Evolutionary conservation across 1,139 yeast genomes (phyloP), one percentile per base, ranked within the genome.

Genomic region (Pichia sp.): DNA sequence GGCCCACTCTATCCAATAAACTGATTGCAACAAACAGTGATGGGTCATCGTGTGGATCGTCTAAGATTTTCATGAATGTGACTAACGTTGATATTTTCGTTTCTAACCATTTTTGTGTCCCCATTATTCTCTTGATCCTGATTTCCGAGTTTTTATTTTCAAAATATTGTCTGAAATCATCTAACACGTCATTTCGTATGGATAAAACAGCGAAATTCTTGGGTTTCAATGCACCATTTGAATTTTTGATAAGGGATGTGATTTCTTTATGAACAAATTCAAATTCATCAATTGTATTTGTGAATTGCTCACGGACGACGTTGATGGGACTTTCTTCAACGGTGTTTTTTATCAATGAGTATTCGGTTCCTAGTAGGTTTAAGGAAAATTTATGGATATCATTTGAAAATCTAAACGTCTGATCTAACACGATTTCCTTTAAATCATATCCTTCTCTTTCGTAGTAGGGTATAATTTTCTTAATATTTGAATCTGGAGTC

Each of bases 391-490:
- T 54, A 27, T 80, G 61, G 4, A 83, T 72, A 47, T 79, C 81
- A 0, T 84, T 81, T 0, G 86, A 72, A 34, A 80, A 73, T 52
- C 91, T 65, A 55, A 83, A 84, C 11, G 81, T 73, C 53, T 81
- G 80, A 24, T 63, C 57, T 40, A 83, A 62, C 5, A 63, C 53
- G 3, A 73, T 55, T 33, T 67, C 67, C 4, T 60, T 58, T 1
- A 69, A 53, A 1, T 56, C 41, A 35, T 48, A 47, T 0, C 50
- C 48, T 2, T 47, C 20, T 34, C 51, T 52, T 19, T 53, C 50
- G 24, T 50, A 50, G 7, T 11, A 10, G 6, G 36, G 34, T 3
- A 45, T 19, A 7, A 45, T 28, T 28, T 30, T 28, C 8, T 50
- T 44, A 15, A 50, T 44, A 31, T 53, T 51, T 6, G 24, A 24